Evolutionary conservation across 2,329 filamentous ascomycete species (phyloP).

Genomic region (Xylaria sp.): DNA sequence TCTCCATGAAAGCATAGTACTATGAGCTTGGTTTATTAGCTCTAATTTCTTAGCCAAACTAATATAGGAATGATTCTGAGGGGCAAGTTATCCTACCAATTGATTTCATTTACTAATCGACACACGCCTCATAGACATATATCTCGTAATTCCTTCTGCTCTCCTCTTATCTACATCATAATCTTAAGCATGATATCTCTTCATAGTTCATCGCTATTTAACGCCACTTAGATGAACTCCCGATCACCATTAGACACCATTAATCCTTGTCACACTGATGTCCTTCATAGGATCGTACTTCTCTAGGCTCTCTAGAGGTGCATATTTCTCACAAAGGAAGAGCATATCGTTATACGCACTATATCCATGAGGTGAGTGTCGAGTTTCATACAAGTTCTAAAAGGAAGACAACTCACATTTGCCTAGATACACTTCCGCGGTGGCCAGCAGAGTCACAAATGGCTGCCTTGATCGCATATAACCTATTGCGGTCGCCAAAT

Average conservation of each 20-base stretch:
- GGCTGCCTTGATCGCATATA: neutral
- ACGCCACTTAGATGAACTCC: no score
- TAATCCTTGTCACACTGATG: neutral
- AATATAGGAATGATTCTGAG: no score
- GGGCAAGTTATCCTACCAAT: no score
- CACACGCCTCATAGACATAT: no score
- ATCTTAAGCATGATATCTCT: no score
- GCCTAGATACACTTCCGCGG: neutral
- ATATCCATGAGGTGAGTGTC: neutral
- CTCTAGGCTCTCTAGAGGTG: neutral
- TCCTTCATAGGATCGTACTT: neutral
- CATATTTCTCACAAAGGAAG: neutral
- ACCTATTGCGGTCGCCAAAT: neutral
- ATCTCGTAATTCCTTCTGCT: no score
- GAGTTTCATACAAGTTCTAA: neutral
- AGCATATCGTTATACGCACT: neutral
- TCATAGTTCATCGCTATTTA: no score
- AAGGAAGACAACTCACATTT: neutral
- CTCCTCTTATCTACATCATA: no score
- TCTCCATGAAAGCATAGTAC: neutral
- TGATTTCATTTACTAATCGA: no score
- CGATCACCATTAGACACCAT: neutral
- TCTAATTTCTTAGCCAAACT: no score
- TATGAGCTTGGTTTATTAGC: no score
- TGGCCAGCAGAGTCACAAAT: neutral